A percentile compares a stretch with the other conserved stretches of the same genome.
Conservation (phyloP, 2,329 filamentous ascomycete species). For the Reticulascus tulasneorum region DNA sequence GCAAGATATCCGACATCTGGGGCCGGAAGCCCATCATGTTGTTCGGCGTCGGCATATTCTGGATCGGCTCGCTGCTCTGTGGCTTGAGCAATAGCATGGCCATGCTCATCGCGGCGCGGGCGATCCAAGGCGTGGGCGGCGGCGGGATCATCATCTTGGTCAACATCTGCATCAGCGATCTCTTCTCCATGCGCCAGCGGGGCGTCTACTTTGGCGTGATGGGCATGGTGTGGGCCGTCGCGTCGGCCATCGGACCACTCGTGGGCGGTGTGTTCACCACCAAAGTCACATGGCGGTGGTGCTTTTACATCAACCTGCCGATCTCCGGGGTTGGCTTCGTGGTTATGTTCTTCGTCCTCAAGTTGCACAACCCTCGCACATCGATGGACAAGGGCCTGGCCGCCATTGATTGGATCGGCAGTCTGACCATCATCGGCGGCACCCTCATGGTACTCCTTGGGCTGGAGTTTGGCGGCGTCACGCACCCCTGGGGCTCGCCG, state of each 20-base stretch:
- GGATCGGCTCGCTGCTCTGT: conserved; percentile 46
- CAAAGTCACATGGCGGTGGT: conserved; percentile 58
- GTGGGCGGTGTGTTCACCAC: conserved; percentile 63
- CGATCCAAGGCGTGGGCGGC: conserved; percentile 48
- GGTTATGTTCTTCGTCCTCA: conserved; percentile 58
- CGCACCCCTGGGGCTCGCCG: conserved; percentile 57
- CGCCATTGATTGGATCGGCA: conserved; percentile 59
- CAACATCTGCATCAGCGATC: conserved; percentile 50
- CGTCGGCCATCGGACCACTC: conserved; percentile 61
- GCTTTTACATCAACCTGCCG: conserved; percentile 42
- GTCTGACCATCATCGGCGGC: conserved; percentile 57
- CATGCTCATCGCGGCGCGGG: conserved; percentile 43
- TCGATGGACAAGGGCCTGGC: conserved; percentile 58
- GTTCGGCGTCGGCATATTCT: conserved; percentile 44
- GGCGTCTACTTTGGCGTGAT: conserved; percentile 59
- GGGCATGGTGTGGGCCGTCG: conserved; percentile 63
- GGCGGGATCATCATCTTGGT: conserved; percentile 49
- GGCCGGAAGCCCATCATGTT: conserved; percentile 52
- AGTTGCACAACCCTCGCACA: conserved; percentile 64
- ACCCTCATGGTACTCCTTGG: conserved; percentile 68
- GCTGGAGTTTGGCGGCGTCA: conserved; percentile 64
- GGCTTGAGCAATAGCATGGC: conserved; percentile 41
- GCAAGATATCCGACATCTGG: conserved; percentile 56
- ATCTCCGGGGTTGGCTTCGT: conserved; percentile 52
- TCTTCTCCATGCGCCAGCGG: conserved; percentile 43